Conservation (phyloP, 257 asterid species). For the Coffea canephora region DNA sequence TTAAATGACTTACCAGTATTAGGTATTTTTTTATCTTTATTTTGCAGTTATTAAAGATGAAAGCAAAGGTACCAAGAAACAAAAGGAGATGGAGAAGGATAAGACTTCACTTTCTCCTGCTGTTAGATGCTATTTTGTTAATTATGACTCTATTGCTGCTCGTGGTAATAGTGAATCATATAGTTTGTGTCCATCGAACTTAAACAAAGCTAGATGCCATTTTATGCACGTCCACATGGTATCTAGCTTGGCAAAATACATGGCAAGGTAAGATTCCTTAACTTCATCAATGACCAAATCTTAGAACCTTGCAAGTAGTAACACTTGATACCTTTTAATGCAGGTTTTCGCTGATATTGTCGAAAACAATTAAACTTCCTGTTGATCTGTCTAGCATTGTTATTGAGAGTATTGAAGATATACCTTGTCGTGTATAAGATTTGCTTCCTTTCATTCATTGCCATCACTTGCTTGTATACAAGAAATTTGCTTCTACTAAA, state of each 20-base stretch:
- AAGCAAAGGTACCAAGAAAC: slow-evolving; percentile 36
- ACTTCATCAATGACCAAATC: neutral
- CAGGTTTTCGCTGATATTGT: slow-evolving; percentile 79
- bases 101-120: slow-evolving; percentile 20
- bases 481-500: neutral
- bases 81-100: slow-evolving; percentile 31
- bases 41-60: slow-evolving; percentile 77
- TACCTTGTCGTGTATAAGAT: slow-evolving; percentile 54
- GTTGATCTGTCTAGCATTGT: slow-evolving; percentile 49
- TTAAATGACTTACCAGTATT: neutral
- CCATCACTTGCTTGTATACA: neutral
- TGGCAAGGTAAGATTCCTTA: slow-evolving; percentile 57
- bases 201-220: slow-evolving; percentile 54
- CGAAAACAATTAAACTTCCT: slow-evolving; percentile 62
- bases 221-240: slow-evolving; percentile 84
- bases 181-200: slow-evolving; percentile 31
- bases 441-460: slow-evolving; percentile 4
- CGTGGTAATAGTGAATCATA: slow-evolving; percentile 22
- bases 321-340: slow-evolving; percentile 15
- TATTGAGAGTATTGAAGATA: slow-evolving; percentile 54
- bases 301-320: neutral
- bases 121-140: slow-evolving; percentile 62
- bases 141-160: slow-evolving; percentile 38
- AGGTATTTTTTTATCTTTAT: neutral
- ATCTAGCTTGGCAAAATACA: slow-evolving; percentile 64